These are phyloP conservation scores for Chaetoscypha palmicola DNA, from an alignment of 2,329 filamentous ascomycete species.

Conservation along the genomic window DNA sequence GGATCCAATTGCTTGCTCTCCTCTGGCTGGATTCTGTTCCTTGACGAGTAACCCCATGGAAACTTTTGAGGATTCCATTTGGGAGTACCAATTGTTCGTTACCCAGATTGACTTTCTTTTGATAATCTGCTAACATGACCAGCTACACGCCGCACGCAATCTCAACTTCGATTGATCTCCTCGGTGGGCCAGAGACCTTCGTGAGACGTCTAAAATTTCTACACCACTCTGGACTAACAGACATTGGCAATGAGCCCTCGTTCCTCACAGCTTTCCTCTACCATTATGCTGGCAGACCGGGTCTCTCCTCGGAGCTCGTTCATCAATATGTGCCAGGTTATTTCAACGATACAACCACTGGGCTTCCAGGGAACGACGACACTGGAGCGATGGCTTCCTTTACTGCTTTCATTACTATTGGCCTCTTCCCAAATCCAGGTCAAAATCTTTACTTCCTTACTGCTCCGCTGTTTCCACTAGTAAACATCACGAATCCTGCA, in stretches of 20 bases:
- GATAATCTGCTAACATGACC: neutral
- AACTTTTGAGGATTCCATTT: conserved; percentile 66
- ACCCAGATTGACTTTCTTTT: neutral
- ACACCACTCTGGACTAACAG: conserved; percentile 47
- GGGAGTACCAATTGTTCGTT: conserved; percentile 51
- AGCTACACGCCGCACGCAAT: conserved; percentile 40
- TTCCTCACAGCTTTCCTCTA: conserved; percentile 62
- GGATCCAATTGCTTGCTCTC: conserved; percentile 45
- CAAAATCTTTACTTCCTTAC: conserved; percentile 65
- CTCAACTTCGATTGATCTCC: conserved; percentile 46
- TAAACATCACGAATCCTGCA: conserved; percentile 49
- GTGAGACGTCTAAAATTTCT: conserved; percentile 56
- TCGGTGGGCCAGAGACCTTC: conserved; percentile 54
- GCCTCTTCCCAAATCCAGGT: conserved; percentile 60
- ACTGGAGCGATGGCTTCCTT: conserved; percentile 51
- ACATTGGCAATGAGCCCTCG: conserved; percentile 59
- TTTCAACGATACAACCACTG: conserved; percentile 52
- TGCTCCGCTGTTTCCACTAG: conserved; percentile 56
- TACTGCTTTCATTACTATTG: conserved; percentile 27
- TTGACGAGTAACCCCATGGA: conserved; percentile 36
- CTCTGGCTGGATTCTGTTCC: conserved; percentile 15
- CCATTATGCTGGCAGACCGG: conserved; percentile 56
- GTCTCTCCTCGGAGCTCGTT: conserved; percentile 43
- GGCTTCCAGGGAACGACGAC: conserved; percentile 66
- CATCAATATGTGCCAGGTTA: conserved; percentile 59